Evolutionary conservation across 2,329 filamentous ascomycete species (phyloP), one percentile per base, ranked within the genome.

Genomic region (Penicillium glabrum): DNA sequence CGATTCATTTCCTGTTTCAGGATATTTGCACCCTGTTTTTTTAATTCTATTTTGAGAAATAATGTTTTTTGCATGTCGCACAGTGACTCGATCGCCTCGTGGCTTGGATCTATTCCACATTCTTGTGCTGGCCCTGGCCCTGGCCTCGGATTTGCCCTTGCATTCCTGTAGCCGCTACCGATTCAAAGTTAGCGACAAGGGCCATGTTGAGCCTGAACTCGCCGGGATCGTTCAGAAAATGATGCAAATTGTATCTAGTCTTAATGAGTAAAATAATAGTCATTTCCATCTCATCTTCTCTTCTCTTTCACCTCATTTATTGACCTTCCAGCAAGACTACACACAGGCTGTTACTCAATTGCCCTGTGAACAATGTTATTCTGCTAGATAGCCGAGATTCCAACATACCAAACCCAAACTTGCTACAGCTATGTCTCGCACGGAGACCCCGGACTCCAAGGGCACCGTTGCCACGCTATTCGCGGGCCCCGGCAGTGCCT

Each of bases 401-500:
- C 53, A 29, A 24, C 48, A 61, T 56, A 55, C 31, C 55, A 56
- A 43, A 16, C 13, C 43, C 35, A 3, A 19, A 51, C 46, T 43
- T 41, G 43, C 47, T 48, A 19, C 33, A 53, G 51, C 27, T 27
- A 56, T 61, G 61, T 66, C 61, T 45, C 55, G 53, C 51, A 61
- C 59, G 50, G 51, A 57, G 23, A 57, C 56, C 59, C 60, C 68
- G 21, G 54, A 66, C 53, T 64, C 69, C 26, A 59, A 68, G 56
- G 65, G 64, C n/a, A 70, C 68, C 23, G 67, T 71, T 49, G 70
- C 72, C 62, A 72, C 70, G 51, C 62, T 74, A 50, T 75, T 75
- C 59, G 69, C 69, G 44, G 70, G 72, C 24, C 63, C 71, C 13
- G 71, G 67, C 5, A 68, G 61, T 33, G 68, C 68, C 47, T 68